Evolutionary conservation across 2,329 filamentous ascomycete genomes (phyloP), one percentile per base, ranked within the genome.

Genomic region (Neofusicoccum cordaticola): DNA sequence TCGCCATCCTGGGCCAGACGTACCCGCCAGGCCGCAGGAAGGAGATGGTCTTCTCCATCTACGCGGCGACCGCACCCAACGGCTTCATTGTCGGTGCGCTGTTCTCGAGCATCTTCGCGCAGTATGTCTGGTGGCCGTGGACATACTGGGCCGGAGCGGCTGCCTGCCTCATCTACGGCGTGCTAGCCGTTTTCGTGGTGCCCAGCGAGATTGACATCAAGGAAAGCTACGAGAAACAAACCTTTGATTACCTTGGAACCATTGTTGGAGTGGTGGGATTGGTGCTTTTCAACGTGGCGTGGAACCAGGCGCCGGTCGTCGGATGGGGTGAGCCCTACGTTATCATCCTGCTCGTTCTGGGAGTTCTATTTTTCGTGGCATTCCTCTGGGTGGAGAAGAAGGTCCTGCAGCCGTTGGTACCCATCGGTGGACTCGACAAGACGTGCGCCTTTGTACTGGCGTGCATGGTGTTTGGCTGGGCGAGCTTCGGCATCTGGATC

Each of bases 271-370:
- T 89, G 17, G 77, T 79, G 0, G 83, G 82, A 0, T 76, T 90
- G 27, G 79, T 88, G 0, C 77, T 90, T 17, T 81, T 90, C 75
- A 89, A 89, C 71, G 85, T 90, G 68, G 85, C 87, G 0, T 89
- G 86, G 85, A 90, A 88, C 65, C 86, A 90, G 70, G 87, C 85
- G 0, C 82, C 85, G 0, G 78, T 85, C 0, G 83, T 81, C 1
- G 86, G 86, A 1, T 90, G 88, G 88, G 68, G 75, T 1, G 78
- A 80, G 6, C 78, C 85, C 0, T 86, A 86, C 63, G 79, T 87
- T n/a, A 83, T 85, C 65, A 76, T 84, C 0, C 75, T 84, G 0
- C 77, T 91, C 0, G 82, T 89, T 42, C 66, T 88, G 2, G 87
- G 88, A 0, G 64, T 85, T 2, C 42, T 87, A 0, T 74, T 89